Conservation (phyloP, 805 yeast genomes). For the Cyberlindnera nakhonratchasimensis region DNA sequence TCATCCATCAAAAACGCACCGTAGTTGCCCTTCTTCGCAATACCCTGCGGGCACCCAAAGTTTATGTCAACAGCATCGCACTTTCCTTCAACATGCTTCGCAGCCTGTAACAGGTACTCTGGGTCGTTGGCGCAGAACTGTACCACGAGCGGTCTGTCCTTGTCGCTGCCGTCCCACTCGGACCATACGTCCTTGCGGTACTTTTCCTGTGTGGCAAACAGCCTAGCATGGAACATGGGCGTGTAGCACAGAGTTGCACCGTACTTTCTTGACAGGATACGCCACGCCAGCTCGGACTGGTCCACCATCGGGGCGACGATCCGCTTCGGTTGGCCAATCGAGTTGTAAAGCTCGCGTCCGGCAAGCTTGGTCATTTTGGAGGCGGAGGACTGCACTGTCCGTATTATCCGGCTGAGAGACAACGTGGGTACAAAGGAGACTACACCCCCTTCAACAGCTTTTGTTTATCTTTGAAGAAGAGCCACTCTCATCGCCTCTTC, state of each 20-base stretch:
- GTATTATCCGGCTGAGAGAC: not conserved
- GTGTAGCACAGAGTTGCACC: conserved; percentile 95
- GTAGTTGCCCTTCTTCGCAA: conserved; percentile 90
- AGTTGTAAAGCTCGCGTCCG: conserved; percentile 70
- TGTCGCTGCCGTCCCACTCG: conserved; percentile 65
- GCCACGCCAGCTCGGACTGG: conserved; percentile 94
- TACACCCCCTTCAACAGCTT: not conserved
- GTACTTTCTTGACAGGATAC: conserved; percentile 75
- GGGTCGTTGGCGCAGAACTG: conserved; percentile 98
- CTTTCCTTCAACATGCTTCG: conserved; percentile 68
- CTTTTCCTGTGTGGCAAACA: conserved; percentile 80
- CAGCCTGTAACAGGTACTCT: conserved; percentile 76
- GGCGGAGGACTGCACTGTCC: not conserved
- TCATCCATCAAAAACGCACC: conserved; percentile 97
- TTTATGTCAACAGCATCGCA: conserved; percentile 97
- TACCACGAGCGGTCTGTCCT: conserved; percentile 84
- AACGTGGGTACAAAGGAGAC: not conserved
- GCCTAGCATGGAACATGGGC: conserved; percentile 93
- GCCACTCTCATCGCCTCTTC: not conserved
- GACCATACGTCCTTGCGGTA: conserved; percentile 77
- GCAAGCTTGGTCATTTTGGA: conserved; percentile 25
- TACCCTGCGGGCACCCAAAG: conserved; percentile 97
- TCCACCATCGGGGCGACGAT: conserved; percentile 99
- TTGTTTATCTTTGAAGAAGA: not conserved
- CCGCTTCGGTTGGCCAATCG: conserved; percentile 71